Percentiles rank a stretch among this genome's conserved stretches.
These are phyloP conservation scores for Xylariaceae sp. DNA, from an alignment of 2,329 filamentous ascomycete species.

Conservation along the genomic window DNA sequence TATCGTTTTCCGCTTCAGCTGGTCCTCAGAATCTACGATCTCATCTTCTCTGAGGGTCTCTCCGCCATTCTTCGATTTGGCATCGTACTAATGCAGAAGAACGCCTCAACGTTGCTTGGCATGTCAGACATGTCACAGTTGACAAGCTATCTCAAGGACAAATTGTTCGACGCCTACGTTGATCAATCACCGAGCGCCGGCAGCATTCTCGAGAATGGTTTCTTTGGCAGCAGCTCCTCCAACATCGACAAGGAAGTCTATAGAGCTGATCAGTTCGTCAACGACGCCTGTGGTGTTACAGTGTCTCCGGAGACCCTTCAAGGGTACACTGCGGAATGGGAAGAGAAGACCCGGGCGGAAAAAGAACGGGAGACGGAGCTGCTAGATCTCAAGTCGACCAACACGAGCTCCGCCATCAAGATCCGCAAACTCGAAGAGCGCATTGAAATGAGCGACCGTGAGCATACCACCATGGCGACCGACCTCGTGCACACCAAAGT, in stretches of 20 bases:
- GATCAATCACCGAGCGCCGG: slow-evolving; percentile 88
- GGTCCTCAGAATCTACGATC: slow-evolving; percentile 90
- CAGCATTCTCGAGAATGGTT: slow-evolving; percentile 89
- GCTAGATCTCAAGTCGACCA: slow-evolving; percentile 60
- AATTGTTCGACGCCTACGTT: slow-evolving; percentile 93
- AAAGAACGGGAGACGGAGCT: slow-evolving; percentile 78
- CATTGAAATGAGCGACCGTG: slow-evolving; percentile 78
- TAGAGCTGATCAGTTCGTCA: slow-evolving; percentile 84
- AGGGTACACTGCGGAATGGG: slow-evolving; percentile 79
- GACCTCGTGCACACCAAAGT: slow-evolving; percentile 90
- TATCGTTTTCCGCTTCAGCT: slow-evolving; percentile 96
- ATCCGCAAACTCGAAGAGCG: slow-evolving; percentile 84
- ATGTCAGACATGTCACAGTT: slow-evolving; percentile 90
- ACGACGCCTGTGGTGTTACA: slow-evolving; percentile 82
- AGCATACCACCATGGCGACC: slow-evolving; percentile 85
- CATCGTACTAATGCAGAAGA: slow-evolving; percentile 93
- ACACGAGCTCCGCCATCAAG: slow-evolving; percentile 60
- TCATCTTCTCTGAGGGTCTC: slow-evolving; percentile 88
- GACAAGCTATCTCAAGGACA: slow-evolving; percentile 87
- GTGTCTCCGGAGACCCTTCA: slow-evolving; percentile 78
- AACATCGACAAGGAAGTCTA: slow-evolving; percentile 93
- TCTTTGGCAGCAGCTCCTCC: slow-evolving; percentile 89
- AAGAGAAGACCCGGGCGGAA: slow-evolving; percentile 77
- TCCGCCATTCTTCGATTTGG: slow-evolving; percentile 92
- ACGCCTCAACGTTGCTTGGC: slow-evolving; percentile 64